Evolutionary conservation across 345 rosid genomes (phyloP).

Genomic region (Abelmoschus esculentus): DNA sequence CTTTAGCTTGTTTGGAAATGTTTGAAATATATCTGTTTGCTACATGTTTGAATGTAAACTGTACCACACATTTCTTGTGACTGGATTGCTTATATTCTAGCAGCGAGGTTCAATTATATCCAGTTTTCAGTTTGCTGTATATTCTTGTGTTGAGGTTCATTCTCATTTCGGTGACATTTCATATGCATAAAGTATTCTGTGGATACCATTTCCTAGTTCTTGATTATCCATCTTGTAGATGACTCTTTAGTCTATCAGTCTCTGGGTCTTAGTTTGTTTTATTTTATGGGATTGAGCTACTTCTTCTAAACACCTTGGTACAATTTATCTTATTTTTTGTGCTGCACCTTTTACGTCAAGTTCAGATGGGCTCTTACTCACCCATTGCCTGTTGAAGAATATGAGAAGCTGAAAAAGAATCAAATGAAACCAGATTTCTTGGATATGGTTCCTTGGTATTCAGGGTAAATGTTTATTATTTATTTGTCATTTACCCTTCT

Average conservation of each 20-base stretch:
- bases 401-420: slow-evolving; percentile 68
- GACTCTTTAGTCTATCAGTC: not conserved
- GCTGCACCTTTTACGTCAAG: slow-evolving; percentile 12
- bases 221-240: not conserved
- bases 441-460: slow-evolving; percentile 99
- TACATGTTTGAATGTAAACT: not conserved
- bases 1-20: slow-evolving; percentile 10
- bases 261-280: not conserved
- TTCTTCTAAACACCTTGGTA: not conserved
- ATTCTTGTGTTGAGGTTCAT: not conserved
- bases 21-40: not conserved
- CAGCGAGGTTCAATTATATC: not conserved
- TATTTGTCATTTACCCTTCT: not conserved
- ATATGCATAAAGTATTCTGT: not conserved
- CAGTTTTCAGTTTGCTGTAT: not conserved
- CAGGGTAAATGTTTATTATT: slow-evolving; percentile 57
- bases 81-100: not conserved
- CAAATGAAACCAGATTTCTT: slow-evolving; percentile 92
- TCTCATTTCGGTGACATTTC: not conserved
- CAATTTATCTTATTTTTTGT: not conserved
- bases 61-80: not conserved
- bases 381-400: slow-evolving; percentile 75
- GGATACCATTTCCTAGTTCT: not conserved
- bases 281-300: slow-evolving; percentile 3
- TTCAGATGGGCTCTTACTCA: slow-evolving; percentile 97